Percentiles rank a stretch among this genome's conserved stretches.
phyloP scores from a whole-genome alignment of 768 basidiomycete genomes.

The Xerocomellus intermedius region DNA sequence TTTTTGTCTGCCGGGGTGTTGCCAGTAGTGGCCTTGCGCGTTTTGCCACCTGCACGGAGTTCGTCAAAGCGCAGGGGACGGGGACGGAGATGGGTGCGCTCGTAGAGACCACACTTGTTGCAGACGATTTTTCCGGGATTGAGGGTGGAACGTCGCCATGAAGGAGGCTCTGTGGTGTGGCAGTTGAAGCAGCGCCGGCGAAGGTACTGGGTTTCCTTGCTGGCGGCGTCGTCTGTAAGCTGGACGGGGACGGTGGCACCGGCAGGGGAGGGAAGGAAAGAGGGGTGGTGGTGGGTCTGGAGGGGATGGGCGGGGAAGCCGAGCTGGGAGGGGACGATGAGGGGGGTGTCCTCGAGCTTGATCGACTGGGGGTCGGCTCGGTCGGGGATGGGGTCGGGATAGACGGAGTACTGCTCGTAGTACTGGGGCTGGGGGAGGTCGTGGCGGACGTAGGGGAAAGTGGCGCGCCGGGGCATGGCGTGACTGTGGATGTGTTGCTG shows the following conservation, averaged over 20 bases:
- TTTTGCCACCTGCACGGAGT: constrained; percentile 82
- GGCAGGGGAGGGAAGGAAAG: constrained; percentile 41
- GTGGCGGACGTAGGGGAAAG: constrained; percentile 75
- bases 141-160: constrained; percentile 84
- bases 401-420: constrained; percentile 36
- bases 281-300: constrained; percentile 37
- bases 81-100: constrained; percentile 82
- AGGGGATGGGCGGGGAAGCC: constrained; percentile 30
- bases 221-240: constrained; percentile 88
- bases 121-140: constrained; percentile 92
- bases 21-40: constrained; percentile 47
- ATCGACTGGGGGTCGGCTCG: constrained; percentile 37
- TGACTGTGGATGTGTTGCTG: constrained; percentile 33
- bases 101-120: constrained; percentile 92
- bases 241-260: constrained; percentile 60
- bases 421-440: constrained; percentile 51
- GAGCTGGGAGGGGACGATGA: constrained; percentile 62
- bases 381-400: constrained; percentile 39
- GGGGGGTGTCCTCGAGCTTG: constrained; percentile 64
- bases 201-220: constrained; percentile 88
- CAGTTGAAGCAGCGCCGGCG: constrained; percentile 88
- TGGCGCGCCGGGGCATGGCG: constrained; percentile 57
- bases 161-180: constrained; percentile 87
- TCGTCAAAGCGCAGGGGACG: constrained; percentile 86
- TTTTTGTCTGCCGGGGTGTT: constrained; percentile 31